Percentiles rank a stretch among this genome's conserved stretches.
These are phyloP conservation scores for Penicillium sp. DNA, from an alignment of 2,329 filamentous ascomycete species.

Conservation along the genomic window DNA sequence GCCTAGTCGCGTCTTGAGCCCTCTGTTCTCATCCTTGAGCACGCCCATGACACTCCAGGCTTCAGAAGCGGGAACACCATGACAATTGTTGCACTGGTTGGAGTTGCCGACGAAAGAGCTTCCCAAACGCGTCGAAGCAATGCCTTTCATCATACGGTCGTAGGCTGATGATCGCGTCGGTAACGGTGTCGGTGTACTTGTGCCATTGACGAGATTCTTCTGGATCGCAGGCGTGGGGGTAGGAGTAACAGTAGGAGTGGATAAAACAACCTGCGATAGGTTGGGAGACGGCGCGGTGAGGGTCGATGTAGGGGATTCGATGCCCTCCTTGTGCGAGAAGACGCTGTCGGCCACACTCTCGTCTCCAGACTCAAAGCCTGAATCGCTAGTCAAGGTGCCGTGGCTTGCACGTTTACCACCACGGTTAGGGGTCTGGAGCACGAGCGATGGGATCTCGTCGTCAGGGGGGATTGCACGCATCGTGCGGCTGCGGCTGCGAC, in stretches of 20 bases:
- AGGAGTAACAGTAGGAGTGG: constrained; percentile 32
- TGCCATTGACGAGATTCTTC: constrained; percentile 32
- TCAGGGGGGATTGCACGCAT: constrained; percentile 37
- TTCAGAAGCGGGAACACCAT: constrained; percentile 46
- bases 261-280: constrained; percentile 38
- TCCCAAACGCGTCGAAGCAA: constrained; percentile 39
- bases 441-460: constrained; percentile 38
- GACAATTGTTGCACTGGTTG: constrained; percentile 46
- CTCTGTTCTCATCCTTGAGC: constrained; percentile 59
- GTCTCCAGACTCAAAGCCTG: constrained; percentile 63
- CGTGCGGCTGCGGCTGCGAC: constrained; percentile 38
- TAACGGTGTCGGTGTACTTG: constrained; percentile 23
- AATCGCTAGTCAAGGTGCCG: constrained; percentile 55
- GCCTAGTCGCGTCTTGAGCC: constrained; percentile 56
- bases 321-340: constrained; percentile 46
- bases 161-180: constrained; percentile 41
- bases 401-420: constrained; percentile 45
- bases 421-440: constrained; percentile 39
- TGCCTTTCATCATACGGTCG: constrained; percentile 50
- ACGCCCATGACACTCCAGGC: constrained; percentile 60
- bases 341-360: constrained; percentile 57
- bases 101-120: constrained; percentile 35
- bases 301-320: constrained; percentile 41
- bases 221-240: constrained; percentile 37
- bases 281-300: constrained; percentile 42